Evolutionary conservation across 2,329 filamentous ascomycete genomes (phyloP).

Genomic region (Neonectria sp.): DNA sequence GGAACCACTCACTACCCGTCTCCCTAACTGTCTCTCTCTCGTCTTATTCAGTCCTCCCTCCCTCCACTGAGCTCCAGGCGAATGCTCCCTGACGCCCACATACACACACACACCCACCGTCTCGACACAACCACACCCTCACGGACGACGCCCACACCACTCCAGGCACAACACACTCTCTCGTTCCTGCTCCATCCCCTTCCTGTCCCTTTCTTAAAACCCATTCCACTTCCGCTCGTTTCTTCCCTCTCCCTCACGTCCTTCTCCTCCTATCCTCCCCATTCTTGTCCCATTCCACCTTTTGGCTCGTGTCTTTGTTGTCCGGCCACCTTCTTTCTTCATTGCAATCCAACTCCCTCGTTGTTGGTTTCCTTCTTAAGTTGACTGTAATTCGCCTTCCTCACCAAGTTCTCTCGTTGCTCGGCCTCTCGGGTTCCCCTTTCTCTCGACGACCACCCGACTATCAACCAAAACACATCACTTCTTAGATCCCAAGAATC

Average conservation of each 20-base stretch:
- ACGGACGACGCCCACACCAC: not conserved
- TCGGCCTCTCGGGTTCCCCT: slow-evolving; percentile 17
- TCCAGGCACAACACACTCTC: not conserved
- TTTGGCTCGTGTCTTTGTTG: slow-evolving; percentile 34
- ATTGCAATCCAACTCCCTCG: slow-evolving; percentile 53
- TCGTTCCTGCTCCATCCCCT: slow-evolving; percentile 5
- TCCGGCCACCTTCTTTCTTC: slow-evolving; percentile 43
- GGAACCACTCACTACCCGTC: not conserved
- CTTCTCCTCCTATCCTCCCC: slow-evolving; percentile 39
- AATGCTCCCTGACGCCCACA: slow-evolving; percentile 9
- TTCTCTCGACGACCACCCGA: slow-evolving; percentile 21
- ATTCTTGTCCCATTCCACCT: slow-evolving; percentile 42
- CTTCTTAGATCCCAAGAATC: slow-evolving; percentile 27
- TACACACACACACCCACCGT: slow-evolving; percentile 7
- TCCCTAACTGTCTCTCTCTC: not conserved
- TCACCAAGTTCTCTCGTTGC: slow-evolving; percentile 40
- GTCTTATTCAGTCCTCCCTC: not conserved
- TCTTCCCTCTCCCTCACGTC: slow-evolving; percentile 35
- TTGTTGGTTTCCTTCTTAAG: slow-evolving; percentile 52
- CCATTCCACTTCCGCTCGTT: slow-evolving; percentile 42
- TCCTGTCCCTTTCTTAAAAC: slow-evolving; percentile 39
- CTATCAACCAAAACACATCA: slow-evolving; percentile 28
- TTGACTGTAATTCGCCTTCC: slow-evolving; percentile 41
- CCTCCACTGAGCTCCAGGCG: not conserved
- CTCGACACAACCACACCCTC: slow-evolving; percentile 6